Conservation (phyloP, 108 stramenopile genomes). For the Pseudonitzschia multiseries region DNA sequence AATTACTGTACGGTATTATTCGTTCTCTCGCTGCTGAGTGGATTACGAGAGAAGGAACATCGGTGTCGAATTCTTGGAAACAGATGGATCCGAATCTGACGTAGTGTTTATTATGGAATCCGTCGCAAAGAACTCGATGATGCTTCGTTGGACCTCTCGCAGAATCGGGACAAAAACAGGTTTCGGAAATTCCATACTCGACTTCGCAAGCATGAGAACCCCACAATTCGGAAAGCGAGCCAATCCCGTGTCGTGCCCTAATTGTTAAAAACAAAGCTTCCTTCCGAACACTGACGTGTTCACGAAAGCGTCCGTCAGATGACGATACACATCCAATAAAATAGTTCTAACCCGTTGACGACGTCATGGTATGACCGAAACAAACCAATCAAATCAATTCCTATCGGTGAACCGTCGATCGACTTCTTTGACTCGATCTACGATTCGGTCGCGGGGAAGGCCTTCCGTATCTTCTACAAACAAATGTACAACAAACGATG, state of each 20-base stretch:
- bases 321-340: neutral
- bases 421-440: neutral
- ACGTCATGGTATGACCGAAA: neutral
- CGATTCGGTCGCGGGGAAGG: neutral
- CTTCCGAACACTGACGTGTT: no score
- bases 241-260: no score
- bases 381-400: neutral
- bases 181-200: neutral
- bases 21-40: constrained; percentile 1
- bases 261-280: no score
- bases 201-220: no score
- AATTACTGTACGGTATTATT: no score
- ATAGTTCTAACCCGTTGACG: neutral
- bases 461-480: neutral
- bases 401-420: neutral
- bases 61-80: constrained; percentile 6
- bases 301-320: neutral
- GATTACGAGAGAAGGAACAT: neutral
- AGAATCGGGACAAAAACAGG: neutral
- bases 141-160: neutral
- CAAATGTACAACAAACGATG: no score
- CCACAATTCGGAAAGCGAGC: no score
- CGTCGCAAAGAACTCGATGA: neutral
- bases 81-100: neutral
- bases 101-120: neutral